These are phyloP conservation scores for Ganoderma multipileum DNA, from an alignment of 1,284 basidiomycete species.

Conservation along the genomic window DNA sequence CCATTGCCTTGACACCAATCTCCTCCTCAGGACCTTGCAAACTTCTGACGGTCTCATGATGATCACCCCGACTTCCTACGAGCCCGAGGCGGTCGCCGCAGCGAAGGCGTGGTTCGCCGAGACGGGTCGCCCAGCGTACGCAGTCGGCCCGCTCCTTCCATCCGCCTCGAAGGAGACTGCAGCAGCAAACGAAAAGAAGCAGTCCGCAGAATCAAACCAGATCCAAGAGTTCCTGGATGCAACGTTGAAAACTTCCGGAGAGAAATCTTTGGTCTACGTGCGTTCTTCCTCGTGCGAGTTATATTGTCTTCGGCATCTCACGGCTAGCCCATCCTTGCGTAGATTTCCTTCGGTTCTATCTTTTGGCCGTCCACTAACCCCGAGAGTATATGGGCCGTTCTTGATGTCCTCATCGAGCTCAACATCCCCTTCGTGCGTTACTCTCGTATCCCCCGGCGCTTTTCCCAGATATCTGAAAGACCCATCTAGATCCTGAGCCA, in stretches of 20 bases:
- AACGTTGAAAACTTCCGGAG: constrained; percentile 26
- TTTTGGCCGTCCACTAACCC: constrained; percentile 29
- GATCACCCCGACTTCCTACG: constrained; percentile 29
- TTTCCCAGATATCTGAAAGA: too few species aligned
- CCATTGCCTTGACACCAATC: constrained; percentile 13
- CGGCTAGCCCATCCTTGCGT: background rate
- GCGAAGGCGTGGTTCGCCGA: constrained; percentile 28
- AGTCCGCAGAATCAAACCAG: constrained; percentile 19
- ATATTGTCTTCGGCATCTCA: background rate
- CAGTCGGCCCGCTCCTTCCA: constrained; percentile 28
- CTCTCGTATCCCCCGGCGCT: background rate
- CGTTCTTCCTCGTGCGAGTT: background rate
- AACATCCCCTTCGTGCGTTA: constrained; percentile 30
- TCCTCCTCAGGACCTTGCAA: constrained; percentile 16
- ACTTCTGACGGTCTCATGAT: constrained; percentile 29
- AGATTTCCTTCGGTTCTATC: constrained; percentile 32
- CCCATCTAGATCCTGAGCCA: constrained; percentile 32
- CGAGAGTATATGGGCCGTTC: constrained; percentile 29
- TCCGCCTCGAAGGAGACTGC: constrained; percentile 13
- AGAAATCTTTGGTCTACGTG: constrained; percentile 36
- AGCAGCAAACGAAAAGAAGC: constrained; percentile 21
- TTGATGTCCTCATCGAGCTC: constrained; percentile 31
- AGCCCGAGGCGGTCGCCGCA: constrained; percentile 26
- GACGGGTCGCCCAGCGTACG: constrained; percentile 23
- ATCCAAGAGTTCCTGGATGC: constrained; percentile 31